Conservation (phyloP, 768 basidiomycete genomes). For the Boletus subparvulus region DNA sequence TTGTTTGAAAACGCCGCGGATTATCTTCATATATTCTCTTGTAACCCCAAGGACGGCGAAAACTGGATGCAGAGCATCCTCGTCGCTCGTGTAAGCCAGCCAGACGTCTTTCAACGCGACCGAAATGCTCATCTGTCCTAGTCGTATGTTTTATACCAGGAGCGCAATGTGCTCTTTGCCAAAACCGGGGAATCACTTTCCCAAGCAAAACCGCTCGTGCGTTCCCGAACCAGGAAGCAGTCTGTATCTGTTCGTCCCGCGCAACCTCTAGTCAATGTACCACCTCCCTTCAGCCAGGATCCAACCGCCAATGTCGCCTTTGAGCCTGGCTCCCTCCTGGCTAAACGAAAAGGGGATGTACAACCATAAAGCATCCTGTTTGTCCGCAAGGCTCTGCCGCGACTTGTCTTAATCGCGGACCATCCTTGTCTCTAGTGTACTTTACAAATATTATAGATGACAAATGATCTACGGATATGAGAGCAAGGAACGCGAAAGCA, state of each 20-base stretch:
- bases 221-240: slow-evolving; percentile 38
- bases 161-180: slow-evolving; percentile 58
- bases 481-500: neutral
- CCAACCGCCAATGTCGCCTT: slow-evolving; percentile 48
- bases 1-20: slow-evolving; percentile 87
- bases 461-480: neutral
- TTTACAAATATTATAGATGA: slow-evolving; percentile 21
- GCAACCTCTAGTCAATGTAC: slow-evolving; percentile 51
- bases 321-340: slow-evolving; percentile 74
- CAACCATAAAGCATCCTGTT: slow-evolving; percentile 1
- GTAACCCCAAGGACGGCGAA: slow-evolving; percentile 68
- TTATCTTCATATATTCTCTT: slow-evolving; percentile 85
- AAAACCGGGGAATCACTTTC: slow-evolving; percentile 22
- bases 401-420: slow-evolving; percentile 8
- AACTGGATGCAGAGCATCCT: slow-evolving; percentile 80
- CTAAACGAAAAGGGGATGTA: slow-evolving; percentile 44
- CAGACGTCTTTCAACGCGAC: neutral
- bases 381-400: neutral
- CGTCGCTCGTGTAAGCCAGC: slow-evolving; percentile 67
- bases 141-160: slow-evolving; percentile 85
- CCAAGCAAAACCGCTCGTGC: slow-evolving; percentile 36
- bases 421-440: slow-evolving; percentile 19
- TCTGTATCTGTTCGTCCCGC: slow-evolving; percentile 34
- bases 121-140: slow-evolving; percentile 30
- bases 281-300: slow-evolving; percentile 39